Percentiles rank a stretch among this genome's conserved stretches.
These are phyloP conservation scores for Verticillium nubilum DNA, from an alignment of 2,329 filamentous ascomycete species.

Conservation along the genomic window DNA sequence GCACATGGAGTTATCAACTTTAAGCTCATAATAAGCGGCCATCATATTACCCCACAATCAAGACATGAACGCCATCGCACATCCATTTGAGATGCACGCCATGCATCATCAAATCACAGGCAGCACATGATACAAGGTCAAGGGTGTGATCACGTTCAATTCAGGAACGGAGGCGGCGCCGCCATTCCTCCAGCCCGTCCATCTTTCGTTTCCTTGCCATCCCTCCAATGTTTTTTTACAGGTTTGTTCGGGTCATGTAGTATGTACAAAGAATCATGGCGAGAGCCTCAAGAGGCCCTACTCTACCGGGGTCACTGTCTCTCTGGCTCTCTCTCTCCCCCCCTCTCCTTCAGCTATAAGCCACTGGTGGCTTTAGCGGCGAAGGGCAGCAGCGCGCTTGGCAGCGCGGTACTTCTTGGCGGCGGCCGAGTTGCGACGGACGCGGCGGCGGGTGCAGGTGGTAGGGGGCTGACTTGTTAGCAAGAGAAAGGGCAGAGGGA, in stretches of 20 bases:
- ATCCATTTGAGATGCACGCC: neutral
- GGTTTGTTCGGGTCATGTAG: neutral
- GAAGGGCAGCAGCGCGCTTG: neutral
- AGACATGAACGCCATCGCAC: neutral
- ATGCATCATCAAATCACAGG: neutral
- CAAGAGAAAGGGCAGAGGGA: too few relatives aligned
- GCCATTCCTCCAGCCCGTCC: neutral
- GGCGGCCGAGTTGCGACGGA: slow-evolving; percentile 1
- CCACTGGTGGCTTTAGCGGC: neutral
- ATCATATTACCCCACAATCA: neutral
- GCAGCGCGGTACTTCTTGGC: slow-evolving; percentile 2
- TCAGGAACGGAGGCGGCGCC: neutral
- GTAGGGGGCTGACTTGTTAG: neutral
- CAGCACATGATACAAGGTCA: neutral
- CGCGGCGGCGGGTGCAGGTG: slow-evolving; percentile 1
- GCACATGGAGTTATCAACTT: neutral
- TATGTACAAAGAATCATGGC: neutral
- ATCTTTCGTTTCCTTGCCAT: neutral
- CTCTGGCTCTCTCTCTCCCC: neutral
- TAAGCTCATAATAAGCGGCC: neutral
- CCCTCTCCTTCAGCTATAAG: too few relatives aligned
- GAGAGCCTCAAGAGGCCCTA: neutral
- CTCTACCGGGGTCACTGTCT: neutral
- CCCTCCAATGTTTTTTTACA: neutral
- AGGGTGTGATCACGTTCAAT: neutral